Evolutionary conservation across 208 protist genomes (phyloP), one percentile per base, ranked within the genome.

Genomic region (Acanthamoeba lugdunensis): DNA sequence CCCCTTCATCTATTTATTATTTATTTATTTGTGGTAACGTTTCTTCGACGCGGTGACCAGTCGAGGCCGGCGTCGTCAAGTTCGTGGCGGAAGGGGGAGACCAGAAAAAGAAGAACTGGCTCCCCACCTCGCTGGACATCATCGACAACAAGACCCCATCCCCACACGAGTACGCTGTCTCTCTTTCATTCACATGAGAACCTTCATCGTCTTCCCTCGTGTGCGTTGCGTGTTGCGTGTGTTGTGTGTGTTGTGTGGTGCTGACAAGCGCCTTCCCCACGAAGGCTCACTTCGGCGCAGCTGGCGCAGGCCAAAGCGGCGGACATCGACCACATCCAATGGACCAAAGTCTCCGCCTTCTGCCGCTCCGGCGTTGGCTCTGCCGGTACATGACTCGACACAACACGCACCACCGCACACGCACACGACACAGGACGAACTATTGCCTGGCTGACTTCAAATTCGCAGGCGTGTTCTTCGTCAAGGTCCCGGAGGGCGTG

Each of bases 291-390:
- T 1, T 23, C 65, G n/a, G 65, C 65, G 21, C 21, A 73, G 65
- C 65, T 73, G 21, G 65, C 65, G 21, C 21, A 28, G 25, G 65
- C 65, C 21, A 11, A 37, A 73, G 21, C 75, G 48, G 75, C 45
- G n/a, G 75, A 84, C 30, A 84, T 84, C 33, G 8, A 48, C 75
- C 21, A 18, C 11, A 18, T 84, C 28, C 16, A 84, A 8, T 84
- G 75, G 75, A 18, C 23, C 6, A 84, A 84, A 54, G 75, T 56
- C 23, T 48, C 33, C 1, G 75, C 45, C 37, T 84, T 84, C 30
- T 56, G 75, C 75, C 75, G 75, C 75, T 84, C 75, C 37, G 16
- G 45, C 45, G 75, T 16, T 9, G 75, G 75, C 75, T 84, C 75
- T 8, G 75, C 75, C 28, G 75, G 75, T 65, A n/a, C n/a, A n/a